A percentile compares a stretch with the other conserved stretches of the same genome.
Conservation (phyloP, 768 basidiomycete species). For the Hemileccinum impolitum region DNA sequence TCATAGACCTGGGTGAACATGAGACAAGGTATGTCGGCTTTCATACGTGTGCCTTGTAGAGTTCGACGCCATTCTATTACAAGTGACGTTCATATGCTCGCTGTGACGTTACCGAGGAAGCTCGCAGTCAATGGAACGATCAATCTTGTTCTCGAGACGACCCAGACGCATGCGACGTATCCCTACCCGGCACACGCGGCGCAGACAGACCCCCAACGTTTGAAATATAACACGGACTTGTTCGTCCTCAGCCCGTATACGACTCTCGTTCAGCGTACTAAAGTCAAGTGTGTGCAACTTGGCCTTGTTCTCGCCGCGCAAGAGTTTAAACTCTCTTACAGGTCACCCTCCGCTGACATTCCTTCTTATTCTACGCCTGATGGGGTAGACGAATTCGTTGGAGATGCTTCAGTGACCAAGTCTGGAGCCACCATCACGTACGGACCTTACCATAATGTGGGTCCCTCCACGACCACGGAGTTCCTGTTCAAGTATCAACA, state of each 20-base stretch:
- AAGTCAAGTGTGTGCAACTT: conserved; percentile 63
- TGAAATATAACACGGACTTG: conserved; percentile 73
- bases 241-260: conserved; percentile 84
- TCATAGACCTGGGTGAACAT: conserved; percentile 48
- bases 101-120: conserved; percentile 60
- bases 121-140: conserved; percentile 57
- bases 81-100: conserved; percentile 49
- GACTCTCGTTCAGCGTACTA: conserved; percentile 80
- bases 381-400: conserved; percentile 53
- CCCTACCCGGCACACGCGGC: conserved; percentile 72
- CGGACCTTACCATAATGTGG: conserved; percentile 81
- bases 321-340: conserved; percentile 29
- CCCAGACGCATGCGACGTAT: conserved; percentile 72
- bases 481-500: conserved; percentile 65
- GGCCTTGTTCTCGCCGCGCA: not conserved
- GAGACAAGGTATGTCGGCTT: conserved; percentile 47
- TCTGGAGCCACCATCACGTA: conserved; percentile 82
- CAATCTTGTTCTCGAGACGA: conserved; percentile 75
- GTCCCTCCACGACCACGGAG: conserved; percentile 50
- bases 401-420: conserved; percentile 62
- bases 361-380: conserved; percentile 70
- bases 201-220: conserved; percentile 75
- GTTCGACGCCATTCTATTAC: conserved; percentile 28
- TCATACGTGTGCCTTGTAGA: conserved; percentile 2
- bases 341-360: conserved; percentile 69